These are phyloP conservation scores for Phaseolus coccineus DNA, from an alignment of 331 rosid species.

Conservation along the genomic window DNA sequence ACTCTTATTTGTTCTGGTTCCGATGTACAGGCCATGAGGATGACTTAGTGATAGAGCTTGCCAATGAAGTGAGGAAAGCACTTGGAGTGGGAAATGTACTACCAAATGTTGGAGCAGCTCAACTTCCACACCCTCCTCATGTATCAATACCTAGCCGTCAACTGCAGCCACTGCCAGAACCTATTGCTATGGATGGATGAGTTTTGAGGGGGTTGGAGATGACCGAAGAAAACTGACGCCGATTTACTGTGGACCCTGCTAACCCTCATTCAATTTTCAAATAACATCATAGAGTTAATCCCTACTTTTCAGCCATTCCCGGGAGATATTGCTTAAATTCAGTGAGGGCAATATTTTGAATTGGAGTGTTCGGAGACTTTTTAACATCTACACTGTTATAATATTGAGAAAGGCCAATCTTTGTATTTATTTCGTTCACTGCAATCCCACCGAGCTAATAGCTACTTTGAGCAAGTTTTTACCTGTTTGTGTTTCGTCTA, in stretches of 20 bases:
- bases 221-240: constrained; percentile 16
- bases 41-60: constrained; percentile 87
- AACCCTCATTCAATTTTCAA: constrained; percentile 42
- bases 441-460: background rate
- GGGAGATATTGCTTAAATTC: background rate
- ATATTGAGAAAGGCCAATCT: background rate
- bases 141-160: constrained; percentile 63
- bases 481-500: background rate
- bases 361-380: constrained; percentile 1
- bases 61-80: constrained; percentile 84
- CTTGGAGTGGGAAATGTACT: constrained; percentile 64
- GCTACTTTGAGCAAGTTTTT: background rate
- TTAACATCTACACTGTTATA: background rate
- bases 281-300: background rate
- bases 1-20: constrained; percentile 1
- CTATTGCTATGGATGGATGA: constrained; percentile 66
- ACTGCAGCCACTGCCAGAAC: constrained; percentile 72
- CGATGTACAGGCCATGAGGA: constrained; percentile 83
- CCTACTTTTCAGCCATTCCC: constrained; percentile 3
- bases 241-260: constrained; percentile 44
- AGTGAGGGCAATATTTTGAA: background rate
- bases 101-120: constrained; percentile 45
- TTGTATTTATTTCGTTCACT: background rate
- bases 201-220: constrained; percentile 1
- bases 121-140: constrained; percentile 59